phyloP scores from a whole-genome alignment of 2,329 filamentous ascomycete species.

The Keithomyces neogunnii region DNA sequence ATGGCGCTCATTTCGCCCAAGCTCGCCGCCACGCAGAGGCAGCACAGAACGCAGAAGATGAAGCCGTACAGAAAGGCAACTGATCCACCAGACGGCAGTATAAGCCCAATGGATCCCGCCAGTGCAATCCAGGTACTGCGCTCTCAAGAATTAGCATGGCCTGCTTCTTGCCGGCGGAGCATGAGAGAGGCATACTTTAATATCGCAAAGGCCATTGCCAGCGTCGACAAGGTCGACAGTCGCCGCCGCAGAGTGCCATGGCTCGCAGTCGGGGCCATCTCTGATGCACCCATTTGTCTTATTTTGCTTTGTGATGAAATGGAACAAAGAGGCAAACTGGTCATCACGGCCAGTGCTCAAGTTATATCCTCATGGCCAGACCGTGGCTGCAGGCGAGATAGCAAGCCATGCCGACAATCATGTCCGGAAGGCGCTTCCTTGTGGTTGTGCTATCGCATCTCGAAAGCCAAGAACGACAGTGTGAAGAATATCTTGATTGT shows the following conservation, averaged over 20 bases:
- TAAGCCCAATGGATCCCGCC: constrained; percentile 33
- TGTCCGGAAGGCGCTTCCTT: neutral
- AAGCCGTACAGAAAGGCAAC: constrained; percentile 35
- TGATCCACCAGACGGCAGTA: constrained; percentile 32
- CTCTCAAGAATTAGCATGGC: neutral
- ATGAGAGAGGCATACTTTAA: constrained; percentile 22
- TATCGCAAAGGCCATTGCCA: constrained; percentile 33
- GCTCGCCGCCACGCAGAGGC: constrained; percentile 31
- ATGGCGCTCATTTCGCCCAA: constrained; percentile 34
- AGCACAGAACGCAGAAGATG: constrained; percentile 36
- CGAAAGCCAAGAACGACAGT: neutral
- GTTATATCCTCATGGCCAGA: neutral
- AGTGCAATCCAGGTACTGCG: constrained; percentile 25
- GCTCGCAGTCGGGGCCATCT: neutral
- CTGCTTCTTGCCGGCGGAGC: neutral
- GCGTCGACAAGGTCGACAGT: constrained; percentile 25
- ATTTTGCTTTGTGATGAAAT: neutral
- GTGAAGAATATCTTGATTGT: neutral
- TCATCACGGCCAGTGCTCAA: neutral
- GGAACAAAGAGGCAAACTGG: neutral
- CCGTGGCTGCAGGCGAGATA: neutral
- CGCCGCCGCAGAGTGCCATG: constrained; percentile 19
- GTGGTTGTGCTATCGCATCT: neutral
- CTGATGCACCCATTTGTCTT: neutral
- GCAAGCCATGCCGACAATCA: too few relatives aligned